These are phyloP conservation scores for Vitis hybrid DNA, from an alignment of 177 flowering plant species.

Conservation along the genomic window DNA sequence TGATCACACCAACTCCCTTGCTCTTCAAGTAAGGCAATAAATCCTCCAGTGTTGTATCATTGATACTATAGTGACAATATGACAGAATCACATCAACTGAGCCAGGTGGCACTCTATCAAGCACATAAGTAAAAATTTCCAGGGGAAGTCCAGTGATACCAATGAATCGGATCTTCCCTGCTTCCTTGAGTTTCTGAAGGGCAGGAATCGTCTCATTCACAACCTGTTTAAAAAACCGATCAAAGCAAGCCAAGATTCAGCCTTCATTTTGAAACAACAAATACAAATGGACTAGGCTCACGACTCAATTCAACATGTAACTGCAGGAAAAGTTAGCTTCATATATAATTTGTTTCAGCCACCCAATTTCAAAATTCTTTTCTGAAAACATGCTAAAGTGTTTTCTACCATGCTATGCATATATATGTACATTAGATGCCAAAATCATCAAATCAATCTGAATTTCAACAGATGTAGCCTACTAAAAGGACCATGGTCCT, in stretches of 20 bases:
- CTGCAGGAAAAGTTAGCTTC: no score
- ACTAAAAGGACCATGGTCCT: no score
- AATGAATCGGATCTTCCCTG: conserved; percentile 79
- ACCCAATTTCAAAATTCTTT: no score
- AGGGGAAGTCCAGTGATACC: conserved; percentile 96
- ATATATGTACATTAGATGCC: neutral
- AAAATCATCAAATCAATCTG: no score
- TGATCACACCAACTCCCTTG: conserved; percentile 87
- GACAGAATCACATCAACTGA: conserved; percentile 86
- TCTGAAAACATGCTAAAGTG: no score
- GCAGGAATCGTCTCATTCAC: conserved; percentile 95
- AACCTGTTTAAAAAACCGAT: conserved; percentile 44
- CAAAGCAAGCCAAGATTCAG: conserved; percentile 9
- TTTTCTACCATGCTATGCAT: no score
- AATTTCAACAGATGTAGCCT: no score
- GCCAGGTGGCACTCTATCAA: conserved; percentile 90
- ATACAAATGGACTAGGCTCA: no score
- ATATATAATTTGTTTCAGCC: no score
- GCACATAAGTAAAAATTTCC: conserved; percentile 73
- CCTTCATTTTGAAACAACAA: neutral
- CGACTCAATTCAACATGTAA: no score
- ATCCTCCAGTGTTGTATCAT: conserved; percentile 80
- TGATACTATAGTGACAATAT: conserved; percentile 86
- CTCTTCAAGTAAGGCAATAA: conserved; percentile 87
- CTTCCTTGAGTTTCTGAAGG: conserved; percentile 74